Evolutionary conservation across 2,329 filamentous ascomycete genomes (phyloP), one percentile per base, ranked within the genome.

Genomic region (Trichoderma hamatum): DNA sequence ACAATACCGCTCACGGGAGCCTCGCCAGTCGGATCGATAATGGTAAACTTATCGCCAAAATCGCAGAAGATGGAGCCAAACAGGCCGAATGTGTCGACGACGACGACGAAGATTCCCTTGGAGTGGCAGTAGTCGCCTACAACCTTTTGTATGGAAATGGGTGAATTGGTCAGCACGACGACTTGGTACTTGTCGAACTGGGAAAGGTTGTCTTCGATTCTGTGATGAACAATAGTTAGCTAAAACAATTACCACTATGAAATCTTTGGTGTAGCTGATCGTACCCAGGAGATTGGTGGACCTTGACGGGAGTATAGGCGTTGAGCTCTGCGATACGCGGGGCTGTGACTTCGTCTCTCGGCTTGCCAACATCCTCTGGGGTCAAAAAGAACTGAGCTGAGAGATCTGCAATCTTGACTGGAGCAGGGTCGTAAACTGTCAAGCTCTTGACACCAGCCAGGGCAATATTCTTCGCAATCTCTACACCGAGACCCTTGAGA

Each of bases 381-480:
- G 89, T 93, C 26, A 99, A 89, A 86, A 99, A 99, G 86, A 99
- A 99, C 81, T 99, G 96, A 54, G 96, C 92, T 51, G 96, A 98
- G 39, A 99, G 89, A 78, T 99, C 96, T 75, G 93, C 87, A 74
- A 97, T 91, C 74, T 90, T 86, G 66, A 92, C 91, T 52, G 93
- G 93, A 59, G 90, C 89, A 58, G 96, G 95, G 78, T 99, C 96
- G 84, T 94, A 93, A 67, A 99, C 87, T 1, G 95, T 96, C 74
- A 99, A 84, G 77, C 94, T 97, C 86, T 99, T 99, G 82, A 99
- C 96, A 79, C 96, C 96, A 75, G 96, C 96, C 75, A 99, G 90
- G 70, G 96, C 96, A 77, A 99, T 93, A 77, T 99, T 99, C 87
- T 99, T 99, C 77, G 96, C 95, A 75, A 99, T 96, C 82, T 99